Conservation (phyloP, 768 basidiomycete species). For the Albatrellus ellisii region DNA sequence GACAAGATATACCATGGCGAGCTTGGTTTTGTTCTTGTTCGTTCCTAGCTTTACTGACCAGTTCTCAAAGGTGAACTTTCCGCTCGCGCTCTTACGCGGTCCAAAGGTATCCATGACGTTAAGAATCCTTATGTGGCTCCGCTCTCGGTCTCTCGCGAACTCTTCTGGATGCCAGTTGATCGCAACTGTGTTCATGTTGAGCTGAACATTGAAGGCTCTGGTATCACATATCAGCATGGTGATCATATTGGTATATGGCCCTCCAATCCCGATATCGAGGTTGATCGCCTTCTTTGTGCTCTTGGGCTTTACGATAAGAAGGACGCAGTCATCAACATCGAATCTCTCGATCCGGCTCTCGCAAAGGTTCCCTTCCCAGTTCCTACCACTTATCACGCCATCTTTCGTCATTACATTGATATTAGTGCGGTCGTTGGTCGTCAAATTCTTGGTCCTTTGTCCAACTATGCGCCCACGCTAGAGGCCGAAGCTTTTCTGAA, state of each 20-base stretch:
- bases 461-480: constrained; percentile 78
- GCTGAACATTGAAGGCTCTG: constrained; percentile 86
- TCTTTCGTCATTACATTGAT: constrained; percentile 94
- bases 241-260: constrained; percentile 99
- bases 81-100: constrained; percentile 82
- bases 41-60: constrained; percentile 9
- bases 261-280: constrained; percentile 83
- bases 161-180: constrained; percentile 61
- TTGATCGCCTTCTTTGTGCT: constrained; percentile 74
- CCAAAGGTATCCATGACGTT: constrained; percentile 93
- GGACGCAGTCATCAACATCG: constrained; percentile 79
- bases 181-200: constrained; percentile 95
- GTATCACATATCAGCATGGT: constrained; percentile 97
- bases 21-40: constrained; percentile 14
- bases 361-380: constrained; percentile 99
- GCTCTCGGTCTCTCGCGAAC: constrained; percentile 62
- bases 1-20: constrained; percentile 92
- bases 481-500: constrained; percentile 64
- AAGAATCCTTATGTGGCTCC: constrained; percentile 96
- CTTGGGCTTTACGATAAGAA: constrained; percentile 77
- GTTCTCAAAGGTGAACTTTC: constrained; percentile 71
- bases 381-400: constrained; percentile 86
- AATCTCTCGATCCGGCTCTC: constrained; percentile 94
- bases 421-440: constrained; percentile 91
- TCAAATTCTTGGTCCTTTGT: constrained; percentile 78